Conservation (phyloP, 2,329 filamentous ascomycete genomes). For the Grosmannia serpens region DNA sequence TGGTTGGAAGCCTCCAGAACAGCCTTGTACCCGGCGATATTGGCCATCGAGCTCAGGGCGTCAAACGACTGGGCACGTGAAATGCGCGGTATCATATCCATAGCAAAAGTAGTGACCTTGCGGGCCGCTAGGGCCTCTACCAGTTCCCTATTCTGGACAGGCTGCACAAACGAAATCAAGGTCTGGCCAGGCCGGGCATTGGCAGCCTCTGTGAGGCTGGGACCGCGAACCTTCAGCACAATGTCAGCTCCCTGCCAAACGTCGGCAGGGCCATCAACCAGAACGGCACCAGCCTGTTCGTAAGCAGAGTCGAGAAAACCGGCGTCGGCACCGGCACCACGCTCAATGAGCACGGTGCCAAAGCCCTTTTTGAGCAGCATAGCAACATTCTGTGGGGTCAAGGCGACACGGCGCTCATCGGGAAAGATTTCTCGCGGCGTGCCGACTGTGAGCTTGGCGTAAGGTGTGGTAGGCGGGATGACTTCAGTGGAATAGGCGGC, state of each 20-base stretch:
- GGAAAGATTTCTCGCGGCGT: slow-evolving; percentile 69
- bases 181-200: slow-evolving; percentile 58
- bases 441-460: slow-evolving; percentile 62
- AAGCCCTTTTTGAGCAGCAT: slow-evolving; percentile 81
- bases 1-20: slow-evolving; percentile 82
- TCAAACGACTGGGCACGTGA: slow-evolving; percentile 83
- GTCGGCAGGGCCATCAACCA: slow-evolving; percentile 52
- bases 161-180: slow-evolving; percentile 74
- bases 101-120: slow-evolving; percentile 69
- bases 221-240: slow-evolving; percentile 72
- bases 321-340: slow-evolving; percentile 65
- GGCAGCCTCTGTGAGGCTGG: slow-evolving; percentile 57
- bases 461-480: slow-evolving; percentile 45
- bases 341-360: slow-evolving; percentile 63
- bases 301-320: slow-evolving; percentile 72
- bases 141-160: slow-evolving; percentile 64
- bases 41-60: slow-evolving; percentile 84
- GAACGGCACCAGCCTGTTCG: slow-evolving; percentile 62
- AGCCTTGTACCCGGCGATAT: slow-evolving; percentile 88
- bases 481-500: slow-evolving; percentile 28
- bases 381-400: slow-evolving; percentile 74
- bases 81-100: slow-evolving; percentile 88
- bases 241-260: slow-evolving; percentile 70
- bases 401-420: slow-evolving; percentile 70
- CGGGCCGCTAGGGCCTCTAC: slow-evolving; percentile 61